Evolutionary conservation across 306 rosid genomes (phyloP).

Genomic region (Prunus persica): Prunus_persica_NCBIv2 NC_034012.1:6429001-6429500

Average conservation of each 20-base stretch:
- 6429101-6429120: background rate
- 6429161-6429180: too few species aligned
- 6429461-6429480: background rate
- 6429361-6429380: background rate
- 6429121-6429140: background rate
- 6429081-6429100: background rate
- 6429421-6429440: background rate
- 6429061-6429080: background rate
- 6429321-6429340: background rate
- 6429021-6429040: background rate
- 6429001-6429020: background rate
- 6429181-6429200: too few species aligned
- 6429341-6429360: background rate
- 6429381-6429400: background rate
- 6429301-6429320: background rate
- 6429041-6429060: background rate
- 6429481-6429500: conserved; percentile 30
- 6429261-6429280: too few species aligned
- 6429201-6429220: too few species aligned
- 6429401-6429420: background rate
- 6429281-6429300: too few species aligned
- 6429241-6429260: too few species aligned
- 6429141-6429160: too few species aligned
- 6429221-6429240: too few species aligned
- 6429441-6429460: conserved; percentile 4